Evolutionary conservation across 257 asterid species (phyloP), one percentile per base, ranked within the genome.

Genomic region (Gynochthodes officinalis): DNA sequence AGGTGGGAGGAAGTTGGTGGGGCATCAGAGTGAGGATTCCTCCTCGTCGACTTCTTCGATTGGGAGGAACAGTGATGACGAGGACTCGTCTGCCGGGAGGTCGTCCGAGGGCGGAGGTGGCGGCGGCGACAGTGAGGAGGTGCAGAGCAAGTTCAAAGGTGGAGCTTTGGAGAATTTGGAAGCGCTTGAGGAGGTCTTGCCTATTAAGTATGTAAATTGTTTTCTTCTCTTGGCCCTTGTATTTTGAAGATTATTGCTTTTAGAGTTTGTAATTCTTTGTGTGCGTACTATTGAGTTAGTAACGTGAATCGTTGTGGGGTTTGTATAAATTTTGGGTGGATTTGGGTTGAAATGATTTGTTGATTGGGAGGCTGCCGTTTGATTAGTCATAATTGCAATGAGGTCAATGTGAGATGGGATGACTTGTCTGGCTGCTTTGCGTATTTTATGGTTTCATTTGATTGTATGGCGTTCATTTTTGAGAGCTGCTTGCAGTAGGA

Each of bases 61-160:
- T 60, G 83, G 86, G 68, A 80, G 70, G 72, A 84, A 82, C 25
- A 80, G 85, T 63, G 85, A 84, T 21, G 85, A 84, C n/a, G 85
- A 78, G 5, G 78, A 68, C 42, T 75, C 73, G 5, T 73, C 77
- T 12, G 67, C 39, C 42, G 82, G 60, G 67, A 49, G 37, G 84
- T 50, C 60, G 75, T 60, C 49, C 50, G 77, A 43, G 30, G 55
- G 66, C 57, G 73, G 40, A 33, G 79, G 67, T 63, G 82, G 64
- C 35, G 79, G 67, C 63, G 82, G 71, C 7, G 85, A 70, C 8
- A 71, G 64, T 9, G 85, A 79, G 70, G 86, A 84, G 77, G 85
- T 84, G 63, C 82, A 80, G 79, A 84, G 89, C 55, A 43, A 77
- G 74, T 75, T 43, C 46, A 82, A 80, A 73, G 76, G 75, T 27